phyloP scores from a whole-genome alignment of 164 flowering plant species.

The Aristolochia fimbriata region DNA sequence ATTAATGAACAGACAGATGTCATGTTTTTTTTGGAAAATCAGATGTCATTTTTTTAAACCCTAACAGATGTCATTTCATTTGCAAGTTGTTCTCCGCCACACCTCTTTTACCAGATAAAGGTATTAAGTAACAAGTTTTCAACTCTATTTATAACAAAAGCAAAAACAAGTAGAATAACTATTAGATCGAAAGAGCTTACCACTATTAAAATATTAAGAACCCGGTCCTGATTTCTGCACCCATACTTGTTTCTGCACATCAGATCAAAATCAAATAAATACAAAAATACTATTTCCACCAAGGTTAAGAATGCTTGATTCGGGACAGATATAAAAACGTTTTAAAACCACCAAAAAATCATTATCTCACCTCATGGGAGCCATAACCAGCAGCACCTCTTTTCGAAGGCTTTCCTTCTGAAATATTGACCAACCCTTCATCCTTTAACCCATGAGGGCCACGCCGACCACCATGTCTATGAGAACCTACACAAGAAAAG shows the following conservation, averaged over 20 bases:
- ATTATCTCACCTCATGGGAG: conserved; percentile 63
- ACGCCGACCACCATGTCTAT: conserved; percentile 58
- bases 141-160: too few relatives aligned
- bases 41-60: too few relatives aligned
- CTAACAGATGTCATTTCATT: too few relatives aligned
- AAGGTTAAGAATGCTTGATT: neutral
- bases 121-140: too few relatives aligned
- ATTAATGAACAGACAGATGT: too few relatives aligned
- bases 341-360: neutral
- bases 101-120: too few relatives aligned
- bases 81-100: too few relatives aligned
- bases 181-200: neutral
- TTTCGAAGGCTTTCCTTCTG: conserved; percentile 52
- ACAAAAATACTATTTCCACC: neutral
- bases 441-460: conserved; percentile 50
- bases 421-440: conserved; percentile 31
- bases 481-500: conserved; percentile 14
- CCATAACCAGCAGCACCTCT: conserved; percentile 49
- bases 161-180: neutral
- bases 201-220: conserved; percentile 8
- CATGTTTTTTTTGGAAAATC: too few relatives aligned
- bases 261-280: conserved; percentile 1
- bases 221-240: conserved; percentile 33
- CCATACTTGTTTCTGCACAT: conserved; percentile 32
- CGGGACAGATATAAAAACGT: neutral